Evolutionary conservation across 1,284 basidiomycete species (phyloP).

Genomic region (Agaricales sp.): DNA sequence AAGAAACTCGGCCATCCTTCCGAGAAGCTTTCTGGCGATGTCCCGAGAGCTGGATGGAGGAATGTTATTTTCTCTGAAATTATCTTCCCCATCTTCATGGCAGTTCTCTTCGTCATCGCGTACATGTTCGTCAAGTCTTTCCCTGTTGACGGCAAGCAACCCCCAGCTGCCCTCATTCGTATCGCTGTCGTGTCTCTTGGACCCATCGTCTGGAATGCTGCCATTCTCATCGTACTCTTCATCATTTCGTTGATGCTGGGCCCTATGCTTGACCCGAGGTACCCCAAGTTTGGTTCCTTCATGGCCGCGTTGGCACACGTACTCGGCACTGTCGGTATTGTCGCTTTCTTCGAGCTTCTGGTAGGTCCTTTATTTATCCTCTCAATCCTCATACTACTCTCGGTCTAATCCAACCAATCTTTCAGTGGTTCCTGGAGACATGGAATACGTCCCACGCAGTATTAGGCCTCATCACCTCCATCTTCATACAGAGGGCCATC

Average conservation of each 20-base stretch:
- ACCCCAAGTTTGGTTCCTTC: constrained; percentile 79
- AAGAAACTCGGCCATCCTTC: constrained; percentile 91
- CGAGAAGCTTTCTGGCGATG: constrained; percentile 88
- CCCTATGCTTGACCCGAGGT: constrained; percentile 78
- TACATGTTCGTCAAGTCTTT: constrained; percentile 90
- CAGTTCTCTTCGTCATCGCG: constrained; percentile 75
- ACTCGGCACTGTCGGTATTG: constrained; percentile 72
- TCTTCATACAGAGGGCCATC: constrained; percentile 81
- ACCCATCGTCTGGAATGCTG: constrained; percentile 94
- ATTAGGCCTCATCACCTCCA: constrained; percentile 78
- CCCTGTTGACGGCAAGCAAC: constrained; percentile 59
- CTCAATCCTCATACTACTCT: constrained; percentile 9
- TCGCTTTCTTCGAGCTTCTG: constrained; percentile 92
- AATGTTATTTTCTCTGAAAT: constrained; percentile 85
- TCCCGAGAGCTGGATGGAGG: constrained; percentile 85
- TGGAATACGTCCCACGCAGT: constrained; percentile 92
- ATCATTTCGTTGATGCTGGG: constrained; percentile 88
- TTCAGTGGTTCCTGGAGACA: constrained; percentile 86
- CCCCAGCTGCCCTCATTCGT: constrained; percentile 75
- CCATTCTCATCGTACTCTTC: constrained; percentile 80
- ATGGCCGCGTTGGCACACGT: constrained; percentile 86
- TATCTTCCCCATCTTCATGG: constrained; percentile 76
- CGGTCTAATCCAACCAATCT: constrained; percentile 4
- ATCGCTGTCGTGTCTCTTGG: constrained; percentile 91
- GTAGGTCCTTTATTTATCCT: constrained; percentile 33